These are phyloP conservation scores for Chernovozyma aurita DNA, from an alignment of 1,139 yeast species.

Conservation along the genomic window DNA sequence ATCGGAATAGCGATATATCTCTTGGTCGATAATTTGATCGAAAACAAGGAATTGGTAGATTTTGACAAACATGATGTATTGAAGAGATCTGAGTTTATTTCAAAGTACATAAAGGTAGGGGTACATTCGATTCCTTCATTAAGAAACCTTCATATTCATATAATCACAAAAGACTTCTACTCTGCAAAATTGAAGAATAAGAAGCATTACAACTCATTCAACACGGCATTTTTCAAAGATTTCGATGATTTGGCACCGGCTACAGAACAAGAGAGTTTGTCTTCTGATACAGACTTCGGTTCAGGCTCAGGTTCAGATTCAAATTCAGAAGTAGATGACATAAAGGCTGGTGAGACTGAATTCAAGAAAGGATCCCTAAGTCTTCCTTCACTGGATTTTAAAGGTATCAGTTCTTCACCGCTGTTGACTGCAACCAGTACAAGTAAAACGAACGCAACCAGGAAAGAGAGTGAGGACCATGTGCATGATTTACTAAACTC, in stretches of 20 bases:
- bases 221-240: conserved; percentile 57
- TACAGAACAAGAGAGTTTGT: conserved; percentile 2
- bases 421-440: too few relatives aligned
- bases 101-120: conserved; percentile 50
- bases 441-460: too few relatives aligned
- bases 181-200: conserved; percentile 54
- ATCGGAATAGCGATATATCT: conserved; percentile 40
- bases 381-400: too few relatives aligned
- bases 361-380: too few relatives aligned
- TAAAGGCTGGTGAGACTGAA: too few relatives aligned
- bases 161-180: conserved; percentile 60
- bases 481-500: conserved; percentile 1
- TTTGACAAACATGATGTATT: conserved; percentile 8
- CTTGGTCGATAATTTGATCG: conserved; percentile 32
- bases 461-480: not conserved
- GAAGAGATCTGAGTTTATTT: conserved; percentile 18
- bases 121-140: conserved; percentile 71
- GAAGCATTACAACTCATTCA: conserved; percentile 70
- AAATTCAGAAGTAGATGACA: conserved; percentile 6
- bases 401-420: too few relatives aligned
- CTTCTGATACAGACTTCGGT: conserved; percentile 7
- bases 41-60: conserved; percentile 15
- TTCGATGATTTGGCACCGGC: conserved; percentile 35
- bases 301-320: conserved; percentile 6
- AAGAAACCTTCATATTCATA: conserved; percentile 67